Evolutionary conservation across 495 filamentous ascomycete species (phyloP), one percentile per base, ranked within the genome.

Genomic region (Penicillium subrubescens): DNA sequence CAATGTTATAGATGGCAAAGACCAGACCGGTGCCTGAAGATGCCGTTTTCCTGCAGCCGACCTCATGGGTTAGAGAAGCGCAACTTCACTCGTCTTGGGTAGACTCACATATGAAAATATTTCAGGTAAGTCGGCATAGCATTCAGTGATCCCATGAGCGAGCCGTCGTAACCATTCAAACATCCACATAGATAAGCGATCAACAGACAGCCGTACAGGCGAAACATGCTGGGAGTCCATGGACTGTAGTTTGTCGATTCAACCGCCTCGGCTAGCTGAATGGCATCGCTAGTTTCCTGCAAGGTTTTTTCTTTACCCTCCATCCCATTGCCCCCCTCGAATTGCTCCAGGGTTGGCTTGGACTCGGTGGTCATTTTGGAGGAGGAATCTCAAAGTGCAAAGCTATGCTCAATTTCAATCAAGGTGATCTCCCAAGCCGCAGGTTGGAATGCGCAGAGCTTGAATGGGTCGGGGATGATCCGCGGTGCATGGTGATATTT

Each of bases 1-100:
- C 70, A 58, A 88, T 86, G 50, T 82, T 83, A 77, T 88, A 87
- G 71, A 87, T 84, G 57, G 82, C 80, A 33, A 83, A 85, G 15
- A 87, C 82, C 33, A 87, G 78, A 8, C 84, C 85, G 15, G 84
- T 84, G 12, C 37, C 35, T 3, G 70, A 72, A 10, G 63, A 65
- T 0, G 70, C 67, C 3, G 67, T 63, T 52, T 67, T 62, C 70
- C 70, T 71, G 27, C 25, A 27, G n/a, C 15, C 15, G 14, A 19
- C 17, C 8, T 8, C 15, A 2, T 14, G 25, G 51, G 23, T 54
- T 5, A 54, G 51, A 33, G 14, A 54, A 34, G 25, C 14, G 51
- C 51, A 34, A 1, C 14, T 17, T 33, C 11, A 8, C 27, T 34
- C 11, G 31, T 54, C 27, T 4, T 11, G 51, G 51, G 51, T 54